Evolutionary conservation across 805 yeast genomes (phyloP).

Genomic region (Ogataea nitratoaversa): DNA sequence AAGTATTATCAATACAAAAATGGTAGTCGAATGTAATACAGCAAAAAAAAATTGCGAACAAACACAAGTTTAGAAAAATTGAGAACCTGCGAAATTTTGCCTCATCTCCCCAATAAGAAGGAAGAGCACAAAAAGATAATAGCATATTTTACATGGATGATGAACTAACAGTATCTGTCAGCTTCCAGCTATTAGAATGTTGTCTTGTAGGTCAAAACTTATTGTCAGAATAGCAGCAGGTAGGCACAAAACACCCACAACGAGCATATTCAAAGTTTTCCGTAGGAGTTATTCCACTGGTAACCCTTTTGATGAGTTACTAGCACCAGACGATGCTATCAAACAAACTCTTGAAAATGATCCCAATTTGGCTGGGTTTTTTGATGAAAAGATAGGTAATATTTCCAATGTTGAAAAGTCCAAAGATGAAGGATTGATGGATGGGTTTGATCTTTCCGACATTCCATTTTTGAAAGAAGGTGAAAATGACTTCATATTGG

Average conservation of each 20-base stretch:
- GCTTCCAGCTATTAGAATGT: neutral
- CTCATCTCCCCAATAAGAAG: no score
- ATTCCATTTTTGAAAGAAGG: conserved; percentile 11
- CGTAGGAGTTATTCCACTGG: conserved; percentile 3
- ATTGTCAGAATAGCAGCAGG: neutral
- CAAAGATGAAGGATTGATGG: no score
- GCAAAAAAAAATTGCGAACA: no score
- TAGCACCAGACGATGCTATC: conserved; percentile 9
- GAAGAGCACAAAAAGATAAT: no score
- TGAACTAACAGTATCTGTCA: neutral
- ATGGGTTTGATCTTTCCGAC: conserved; percentile 24
- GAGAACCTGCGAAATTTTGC: no score
- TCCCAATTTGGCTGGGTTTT: conserved; percentile 28
- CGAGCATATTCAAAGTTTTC: neutral
- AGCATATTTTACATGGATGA: no score
- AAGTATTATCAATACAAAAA: no score
- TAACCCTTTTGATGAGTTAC: conserved; percentile 18
- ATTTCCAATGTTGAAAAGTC: no score
- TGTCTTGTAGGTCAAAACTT: no score
- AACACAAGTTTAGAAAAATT: no score
- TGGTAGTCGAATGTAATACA: no score
- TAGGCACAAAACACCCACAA: neutral
- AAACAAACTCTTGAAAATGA: conserved; percentile 24
- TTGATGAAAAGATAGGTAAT: conserved; percentile 9
- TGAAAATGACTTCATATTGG: neutral